Evolutionary conservation across 805 yeast genomes (phyloP).

Genomic region (Cyberlindnera misumaiensis): DNA sequence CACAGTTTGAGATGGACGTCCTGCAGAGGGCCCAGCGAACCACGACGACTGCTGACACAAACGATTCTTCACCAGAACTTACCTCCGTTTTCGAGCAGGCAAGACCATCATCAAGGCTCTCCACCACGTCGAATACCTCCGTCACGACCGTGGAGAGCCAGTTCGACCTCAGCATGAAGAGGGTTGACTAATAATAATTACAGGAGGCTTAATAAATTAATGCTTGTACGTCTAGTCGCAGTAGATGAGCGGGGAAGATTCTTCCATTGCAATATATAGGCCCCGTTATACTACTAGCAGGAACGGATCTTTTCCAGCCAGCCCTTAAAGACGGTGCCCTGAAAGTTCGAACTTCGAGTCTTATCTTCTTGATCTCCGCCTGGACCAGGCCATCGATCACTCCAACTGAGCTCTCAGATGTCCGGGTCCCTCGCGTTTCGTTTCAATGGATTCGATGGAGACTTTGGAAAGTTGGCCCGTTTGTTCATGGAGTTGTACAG

Average conservation of each 20-base stretch:
- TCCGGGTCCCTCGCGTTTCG: too few species aligned
- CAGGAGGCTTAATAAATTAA: constrained; percentile 1
- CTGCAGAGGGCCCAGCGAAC: constrained; percentile 12
- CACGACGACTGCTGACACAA: constrained; percentile 9
- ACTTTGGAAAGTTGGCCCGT: too few species aligned
- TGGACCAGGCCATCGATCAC: not conserved
- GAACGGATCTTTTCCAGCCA: constrained; percentile 2
- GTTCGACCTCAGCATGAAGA: constrained; percentile 9
- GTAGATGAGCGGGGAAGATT: not conserved
- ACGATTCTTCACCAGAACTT: constrained; percentile 15
- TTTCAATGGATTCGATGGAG: too few species aligned
- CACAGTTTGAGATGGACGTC: constrained; percentile 22
- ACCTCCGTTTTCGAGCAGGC: constrained; percentile 16
- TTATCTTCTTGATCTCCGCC: not conserved
- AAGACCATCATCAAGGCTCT: constrained; percentile 18
- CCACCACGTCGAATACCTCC: constrained; percentile 28
- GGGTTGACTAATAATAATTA: not conserved
- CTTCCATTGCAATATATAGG: not conserved
- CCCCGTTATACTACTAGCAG: constrained; percentile 3
- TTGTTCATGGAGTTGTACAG: too few species aligned
- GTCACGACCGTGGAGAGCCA: constrained; percentile 23
- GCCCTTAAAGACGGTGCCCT: constrained; percentile 1
- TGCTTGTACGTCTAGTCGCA: not conserved
- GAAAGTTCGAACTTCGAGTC: not conserved
- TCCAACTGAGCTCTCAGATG: too few species aligned